Conservation (phyloP, 1,139 yeast genomes). For the Saccharomyces hybrid region DNA sequence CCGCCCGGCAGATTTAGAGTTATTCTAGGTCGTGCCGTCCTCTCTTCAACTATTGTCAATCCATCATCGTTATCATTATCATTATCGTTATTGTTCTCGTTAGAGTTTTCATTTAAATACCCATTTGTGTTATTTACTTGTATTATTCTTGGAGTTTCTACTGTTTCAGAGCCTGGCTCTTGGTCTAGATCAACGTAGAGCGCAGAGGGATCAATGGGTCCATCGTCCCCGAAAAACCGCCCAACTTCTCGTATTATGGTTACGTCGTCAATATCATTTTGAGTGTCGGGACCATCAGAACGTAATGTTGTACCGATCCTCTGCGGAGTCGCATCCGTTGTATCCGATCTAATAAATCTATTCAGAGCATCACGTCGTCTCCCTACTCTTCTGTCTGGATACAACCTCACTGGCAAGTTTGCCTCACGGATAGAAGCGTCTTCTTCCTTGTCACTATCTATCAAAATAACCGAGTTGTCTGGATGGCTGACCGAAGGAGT, state of each 20-base stretch:
- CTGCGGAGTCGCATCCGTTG: neutral
- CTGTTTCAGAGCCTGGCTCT: slow-evolving; percentile 8
- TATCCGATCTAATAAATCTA: slow-evolving; percentile 15
- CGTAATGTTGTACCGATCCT: slow-evolving; percentile 2
- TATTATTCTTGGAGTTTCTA: neutral
- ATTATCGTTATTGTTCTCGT: slow-evolving; percentile 2
- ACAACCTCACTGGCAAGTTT: slow-evolving; percentile 11
- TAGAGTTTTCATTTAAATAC: neutral
- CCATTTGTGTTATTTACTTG: neutral
- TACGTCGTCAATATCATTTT: slow-evolving; percentile 19
- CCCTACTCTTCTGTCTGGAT: slow-evolving; percentile 14
- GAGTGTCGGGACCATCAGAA: neutral
- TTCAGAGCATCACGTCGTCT: slow-evolving; percentile 18
- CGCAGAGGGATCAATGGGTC: slow-evolving; percentile 16
- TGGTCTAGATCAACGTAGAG: slow-evolving; percentile 24
- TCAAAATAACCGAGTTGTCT: slow-evolving; percentile 17
- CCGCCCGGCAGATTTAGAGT: slow-evolving; percentile 28
- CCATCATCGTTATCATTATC: slow-evolving; percentile 23
- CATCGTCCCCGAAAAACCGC: slow-evolving; percentile 10
- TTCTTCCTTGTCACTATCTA: slow-evolving; percentile 28
- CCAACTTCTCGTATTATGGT: slow-evolving; percentile 19
- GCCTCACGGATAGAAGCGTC: slow-evolving; percentile 14
- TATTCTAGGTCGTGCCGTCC: slow-evolving; percentile 18
- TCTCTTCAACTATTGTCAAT: slow-evolving; percentile 24
- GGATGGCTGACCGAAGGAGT: neutral